phyloP scores from a whole-genome alignment of 2,329 filamentous ascomycete genomes.

The Colletotrichum musicola region DNA sequence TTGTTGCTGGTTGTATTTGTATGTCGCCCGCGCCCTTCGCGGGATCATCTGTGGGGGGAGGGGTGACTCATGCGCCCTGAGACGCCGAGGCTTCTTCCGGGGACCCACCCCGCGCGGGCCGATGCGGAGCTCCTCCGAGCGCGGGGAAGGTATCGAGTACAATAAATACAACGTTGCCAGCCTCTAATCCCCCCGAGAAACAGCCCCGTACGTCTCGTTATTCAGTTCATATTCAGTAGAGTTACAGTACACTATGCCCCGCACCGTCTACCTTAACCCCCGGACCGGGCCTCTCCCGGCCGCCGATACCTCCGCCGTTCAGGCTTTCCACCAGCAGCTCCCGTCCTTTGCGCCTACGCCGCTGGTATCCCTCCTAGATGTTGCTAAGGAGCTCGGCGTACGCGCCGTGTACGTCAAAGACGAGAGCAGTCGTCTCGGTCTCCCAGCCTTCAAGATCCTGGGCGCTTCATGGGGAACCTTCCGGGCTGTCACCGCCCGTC shows the following conservation, averaged over 20 bases:
- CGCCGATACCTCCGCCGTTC: constrained; percentile 33
- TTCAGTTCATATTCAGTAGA: too few species aligned
- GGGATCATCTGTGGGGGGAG: background rate
- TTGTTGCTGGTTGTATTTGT: background rate
- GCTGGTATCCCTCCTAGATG: constrained; percentile 60
- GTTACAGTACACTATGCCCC: background rate
- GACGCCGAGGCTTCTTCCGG: too few species aligned
- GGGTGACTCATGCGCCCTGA: background rate
- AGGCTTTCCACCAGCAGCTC: constrained; percentile 69
- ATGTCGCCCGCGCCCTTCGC: constrained; percentile 7
- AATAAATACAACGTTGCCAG: too few species aligned
- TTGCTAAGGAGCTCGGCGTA: constrained; percentile 71
- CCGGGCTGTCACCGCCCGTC: constrained; percentile 62
- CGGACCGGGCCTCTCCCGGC: constrained; percentile 36
- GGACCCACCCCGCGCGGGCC: too few species aligned
- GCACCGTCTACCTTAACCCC: constrained; percentile 42
- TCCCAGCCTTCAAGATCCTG: constrained; percentile 84
- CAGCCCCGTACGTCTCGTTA: too few species aligned
- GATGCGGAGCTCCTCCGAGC: too few species aligned
- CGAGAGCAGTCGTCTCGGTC: constrained; percentile 75
- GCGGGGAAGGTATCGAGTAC: too few species aligned
- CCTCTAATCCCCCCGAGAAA: too few species aligned
- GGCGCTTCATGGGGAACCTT: constrained; percentile 82
- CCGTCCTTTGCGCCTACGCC: constrained; percentile 69
- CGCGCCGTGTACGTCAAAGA: constrained; percentile 75